These are phyloP conservation scores for Hyparrhenia diplandra DNA, from an alignment of 176 grass and related monocot species.

Conservation along the genomic window DNA sequence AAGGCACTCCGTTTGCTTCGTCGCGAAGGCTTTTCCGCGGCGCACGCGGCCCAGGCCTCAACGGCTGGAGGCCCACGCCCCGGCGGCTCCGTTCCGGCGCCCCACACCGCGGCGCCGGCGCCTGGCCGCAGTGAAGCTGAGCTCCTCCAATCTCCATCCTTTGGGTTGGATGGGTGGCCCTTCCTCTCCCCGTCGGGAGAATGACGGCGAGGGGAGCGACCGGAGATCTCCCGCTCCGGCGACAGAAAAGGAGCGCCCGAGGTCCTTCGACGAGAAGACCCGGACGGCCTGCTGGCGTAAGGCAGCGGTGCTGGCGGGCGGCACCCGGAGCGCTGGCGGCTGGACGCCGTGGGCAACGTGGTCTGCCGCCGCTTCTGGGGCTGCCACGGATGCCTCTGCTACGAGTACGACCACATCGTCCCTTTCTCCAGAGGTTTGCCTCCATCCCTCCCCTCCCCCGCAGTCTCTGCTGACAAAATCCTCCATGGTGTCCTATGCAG, in stretches of 20 bases:
- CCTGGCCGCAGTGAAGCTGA: background rate
- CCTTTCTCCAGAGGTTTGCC: constrained; percentile 76
- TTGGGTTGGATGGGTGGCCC: constrained; percentile 26
- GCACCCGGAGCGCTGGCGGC: constrained; percentile 75
- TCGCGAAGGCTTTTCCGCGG: no score
- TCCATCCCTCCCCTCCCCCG: background rate
- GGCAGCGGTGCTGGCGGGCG: constrained; percentile 56
- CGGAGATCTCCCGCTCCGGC: background rate
- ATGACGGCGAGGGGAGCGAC: constrained; percentile 4
- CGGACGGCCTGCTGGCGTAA: constrained; percentile 69
- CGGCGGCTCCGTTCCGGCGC: no score
- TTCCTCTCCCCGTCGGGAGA: constrained; percentile 35
- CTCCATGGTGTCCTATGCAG: background rate
- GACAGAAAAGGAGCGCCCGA: constrained; percentile 39
- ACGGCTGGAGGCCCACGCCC: no score
- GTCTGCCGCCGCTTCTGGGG: constrained; percentile 85
- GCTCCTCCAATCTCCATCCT: no score
- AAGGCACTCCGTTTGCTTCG: no score
- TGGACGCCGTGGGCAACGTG: constrained; percentile 69
- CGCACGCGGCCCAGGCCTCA: no score
- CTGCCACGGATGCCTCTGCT: constrained; percentile 90
- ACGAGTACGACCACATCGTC: constrained; percentile 91
- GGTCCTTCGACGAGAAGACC: constrained; percentile 76
- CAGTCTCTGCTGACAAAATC: no score
- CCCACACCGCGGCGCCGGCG: no score